Evolutionary conservation across 371 early-diverging fungal species (phyloP).

Genomic region (Mucor irregularis): DNA sequence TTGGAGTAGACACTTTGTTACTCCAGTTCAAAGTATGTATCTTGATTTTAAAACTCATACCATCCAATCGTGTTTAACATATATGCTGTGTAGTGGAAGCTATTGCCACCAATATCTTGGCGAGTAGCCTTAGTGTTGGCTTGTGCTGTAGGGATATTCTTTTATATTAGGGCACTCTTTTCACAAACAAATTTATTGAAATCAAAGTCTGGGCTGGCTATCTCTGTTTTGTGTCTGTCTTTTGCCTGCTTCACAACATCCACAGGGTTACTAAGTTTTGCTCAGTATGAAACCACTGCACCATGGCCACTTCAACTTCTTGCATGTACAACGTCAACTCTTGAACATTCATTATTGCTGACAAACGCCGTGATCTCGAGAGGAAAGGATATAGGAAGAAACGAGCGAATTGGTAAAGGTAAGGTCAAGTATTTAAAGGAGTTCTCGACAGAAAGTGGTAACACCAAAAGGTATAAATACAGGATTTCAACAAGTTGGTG

Average conservation of each 20-base stretch:
- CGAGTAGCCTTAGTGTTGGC: neutral
- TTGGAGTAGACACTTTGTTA: neutral
- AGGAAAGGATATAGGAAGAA: constrained; percentile 67
- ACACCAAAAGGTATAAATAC: no score
- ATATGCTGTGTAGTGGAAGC: neutral
- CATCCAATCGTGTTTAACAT: neutral
- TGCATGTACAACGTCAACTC: constrained; percentile 66
- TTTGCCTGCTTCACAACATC: constrained; percentile 31
- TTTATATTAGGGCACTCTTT: neutral
- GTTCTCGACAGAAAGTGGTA: constrained; percentile 38
- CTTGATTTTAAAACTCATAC: neutral
- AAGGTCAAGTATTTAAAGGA: neutral
- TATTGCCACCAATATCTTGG: neutral
- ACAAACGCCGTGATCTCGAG: constrained; percentile 70
- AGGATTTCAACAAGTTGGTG: constrained; percentile 58
- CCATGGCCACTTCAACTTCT: constrained; percentile 63
- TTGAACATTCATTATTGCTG: constrained; percentile 73
- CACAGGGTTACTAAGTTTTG: constrained; percentile 25
- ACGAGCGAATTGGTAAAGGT: constrained; percentile 71
- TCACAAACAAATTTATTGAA: constrained; percentile 41
- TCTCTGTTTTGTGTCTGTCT: constrained; percentile 56
- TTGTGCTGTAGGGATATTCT: neutral
- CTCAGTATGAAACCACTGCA: constrained; percentile 12
- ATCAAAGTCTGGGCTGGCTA: constrained; percentile 70
- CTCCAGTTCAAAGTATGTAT: constrained; percentile 33